Conservation (phyloP, 2,329 filamentous ascomycete genomes). For the Cercospora brassicicola region DNA sequence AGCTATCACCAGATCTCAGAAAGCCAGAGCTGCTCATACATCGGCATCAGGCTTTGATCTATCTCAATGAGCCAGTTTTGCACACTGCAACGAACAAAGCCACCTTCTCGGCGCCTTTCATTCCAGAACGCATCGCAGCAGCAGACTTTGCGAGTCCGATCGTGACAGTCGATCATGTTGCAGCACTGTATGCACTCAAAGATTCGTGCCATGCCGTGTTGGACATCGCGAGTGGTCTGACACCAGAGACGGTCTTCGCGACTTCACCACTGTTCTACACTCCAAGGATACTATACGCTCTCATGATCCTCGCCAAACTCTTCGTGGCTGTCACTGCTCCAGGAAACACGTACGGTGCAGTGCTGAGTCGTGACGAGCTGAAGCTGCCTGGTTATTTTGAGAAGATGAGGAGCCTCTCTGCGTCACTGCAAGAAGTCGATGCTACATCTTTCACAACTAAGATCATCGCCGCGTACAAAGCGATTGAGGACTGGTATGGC, state of each 20-base stretch:
- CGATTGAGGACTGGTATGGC: conserved; percentile 3
- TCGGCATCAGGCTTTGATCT: conserved; percentile 21
- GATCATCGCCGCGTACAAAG: conserved; percentile 6
- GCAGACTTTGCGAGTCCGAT: conserved; percentile 26
- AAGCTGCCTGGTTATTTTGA: conserved; percentile 15
- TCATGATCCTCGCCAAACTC: conserved; percentile 22
- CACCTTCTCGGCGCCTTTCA: conserved; percentile 26
- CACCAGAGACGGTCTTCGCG: neutral
- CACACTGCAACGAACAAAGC: conserved; percentile 28
- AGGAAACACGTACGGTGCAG: conserved; percentile 24
- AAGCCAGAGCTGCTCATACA: conserved; percentile 18
- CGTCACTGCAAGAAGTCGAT: neutral
- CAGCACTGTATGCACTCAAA: conserved; percentile 21
- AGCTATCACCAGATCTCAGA: conserved; percentile 1
- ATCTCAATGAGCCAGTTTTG: conserved; percentile 27
- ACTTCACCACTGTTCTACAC: conserved; percentile 18
- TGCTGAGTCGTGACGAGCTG: conserved; percentile 28
- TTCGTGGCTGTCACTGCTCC: conserved; percentile 23
- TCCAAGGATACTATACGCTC: conserved; percentile 21
- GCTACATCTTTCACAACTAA: conserved; percentile 3
- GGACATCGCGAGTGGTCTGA: conserved; percentile 13
- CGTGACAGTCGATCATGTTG: conserved; percentile 22
- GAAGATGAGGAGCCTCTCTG: neutral
- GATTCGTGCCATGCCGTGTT: conserved; percentile 22
- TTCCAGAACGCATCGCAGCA: conserved; percentile 21